Conservation (phyloP, 257 asterid genomes). For the Solanum tarapatanum region DNA sequence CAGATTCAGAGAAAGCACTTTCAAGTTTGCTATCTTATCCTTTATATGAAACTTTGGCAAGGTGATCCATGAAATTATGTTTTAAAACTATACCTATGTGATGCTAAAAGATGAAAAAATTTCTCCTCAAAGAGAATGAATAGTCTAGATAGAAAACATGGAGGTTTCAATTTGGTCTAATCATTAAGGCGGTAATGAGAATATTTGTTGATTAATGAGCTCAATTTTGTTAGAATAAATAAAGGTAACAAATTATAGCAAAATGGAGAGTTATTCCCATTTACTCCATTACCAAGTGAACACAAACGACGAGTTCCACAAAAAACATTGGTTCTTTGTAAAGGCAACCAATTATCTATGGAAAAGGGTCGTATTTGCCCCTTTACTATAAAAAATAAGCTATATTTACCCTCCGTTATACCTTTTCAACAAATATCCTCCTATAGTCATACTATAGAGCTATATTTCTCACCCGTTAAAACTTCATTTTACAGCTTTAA, state of each 20-base stretch:
- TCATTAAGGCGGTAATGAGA: background rate
- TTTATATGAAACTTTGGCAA: slow-evolving; percentile 40
- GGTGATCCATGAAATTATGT: slow-evolving; percentile 37
- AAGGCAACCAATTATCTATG: background rate
- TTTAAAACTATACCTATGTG: background rate
- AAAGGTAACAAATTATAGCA: background rate
- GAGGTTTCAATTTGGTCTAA: background rate
- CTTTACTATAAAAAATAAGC: background rate
- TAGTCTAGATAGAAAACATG: background rate
- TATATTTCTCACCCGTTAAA: background rate
- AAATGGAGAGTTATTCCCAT: background rate
- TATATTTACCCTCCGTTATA: background rate
- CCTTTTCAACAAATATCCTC: background rate
- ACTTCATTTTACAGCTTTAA: background rate
- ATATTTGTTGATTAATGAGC: background rate
- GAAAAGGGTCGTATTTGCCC: background rate
- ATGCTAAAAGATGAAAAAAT: background rate
- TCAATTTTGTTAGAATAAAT: background rate
- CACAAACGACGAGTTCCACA: background rate
- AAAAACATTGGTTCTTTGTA: background rate
- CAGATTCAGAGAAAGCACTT: slow-evolving; percentile 74
- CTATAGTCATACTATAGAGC: background rate
- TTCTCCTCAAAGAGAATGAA: background rate
- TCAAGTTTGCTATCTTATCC: slow-evolving; percentile 66
- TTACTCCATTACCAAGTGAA: background rate